Percentiles rank a stretch among this genome's conserved stretches.
phyloP scores from a whole-genome alignment of 2,329 filamentous ascomycete species.

The Davidsoniella eucalypti region DNA sequence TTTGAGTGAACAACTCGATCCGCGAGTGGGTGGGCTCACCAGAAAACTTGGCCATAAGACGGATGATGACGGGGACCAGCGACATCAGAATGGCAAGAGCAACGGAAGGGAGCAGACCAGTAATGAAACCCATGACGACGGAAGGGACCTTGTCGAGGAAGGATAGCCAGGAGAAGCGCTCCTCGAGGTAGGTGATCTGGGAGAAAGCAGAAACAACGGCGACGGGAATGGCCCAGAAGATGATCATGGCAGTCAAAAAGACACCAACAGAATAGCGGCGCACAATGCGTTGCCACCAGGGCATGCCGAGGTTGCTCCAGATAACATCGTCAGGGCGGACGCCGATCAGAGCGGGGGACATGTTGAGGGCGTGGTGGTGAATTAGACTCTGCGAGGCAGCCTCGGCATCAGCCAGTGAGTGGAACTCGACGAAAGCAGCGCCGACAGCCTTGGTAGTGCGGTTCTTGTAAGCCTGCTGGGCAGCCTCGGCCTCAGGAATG shows the following conservation, averaged over 20 bases:
- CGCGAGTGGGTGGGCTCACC: slow-evolving; percentile 66
- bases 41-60: slow-evolving; percentile 52
- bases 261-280: slow-evolving; percentile 51
- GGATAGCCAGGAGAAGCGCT: slow-evolving; percentile 49
- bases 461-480: slow-evolving; percentile 49
- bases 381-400: slow-evolving; percentile 71
- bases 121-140: slow-evolving; percentile 64
- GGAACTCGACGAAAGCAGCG: slow-evolving; percentile 84
- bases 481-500: slow-evolving; percentile 48
- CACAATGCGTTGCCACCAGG: slow-evolving; percentile 71
- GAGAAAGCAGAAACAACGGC: slow-evolving; percentile 73
- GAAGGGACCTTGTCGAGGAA: slow-evolving; percentile 58
- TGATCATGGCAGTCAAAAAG: slow-evolving; percentile 61
- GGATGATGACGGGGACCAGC: slow-evolving; percentile 65
- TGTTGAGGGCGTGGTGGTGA: slow-evolving; percentile 73
- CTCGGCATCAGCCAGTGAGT: slow-evolving; percentile 67
- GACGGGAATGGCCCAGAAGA: slow-evolving; percentile 71
- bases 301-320: slow-evolving; percentile 70
- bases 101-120: slow-evolving; percentile 67
- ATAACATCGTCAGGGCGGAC: slow-evolving; percentile 69
- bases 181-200: slow-evolving; percentile 57
- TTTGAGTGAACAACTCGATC: slow-evolving; percentile 79
- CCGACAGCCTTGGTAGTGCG: slow-evolving; percentile 50
- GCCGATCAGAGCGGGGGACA: slow-evolving; percentile 74
- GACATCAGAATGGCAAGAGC: slow-evolving; percentile 72